phyloP scores from a whole-genome alignment of 306 rosid species.

The Abrus precatorius region DNA sequence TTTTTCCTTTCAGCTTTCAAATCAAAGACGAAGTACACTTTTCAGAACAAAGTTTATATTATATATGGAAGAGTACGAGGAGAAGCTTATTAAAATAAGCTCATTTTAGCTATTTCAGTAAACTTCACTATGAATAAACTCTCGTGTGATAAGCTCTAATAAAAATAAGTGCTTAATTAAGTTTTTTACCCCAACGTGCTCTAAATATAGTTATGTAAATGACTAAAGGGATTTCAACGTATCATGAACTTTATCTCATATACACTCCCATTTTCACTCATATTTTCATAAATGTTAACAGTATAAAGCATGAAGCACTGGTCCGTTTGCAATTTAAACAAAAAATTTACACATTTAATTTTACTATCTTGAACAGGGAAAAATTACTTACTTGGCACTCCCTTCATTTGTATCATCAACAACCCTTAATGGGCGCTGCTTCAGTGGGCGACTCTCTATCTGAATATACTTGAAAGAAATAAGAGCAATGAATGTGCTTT shows the following conservation, averaged over 20 bases:
- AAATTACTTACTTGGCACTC: slow-evolving; percentile 75
- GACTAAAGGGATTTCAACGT: slow-evolving; percentile 27
- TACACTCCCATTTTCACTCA: slow-evolving; percentile 33
- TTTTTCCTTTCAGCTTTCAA: slow-evolving; percentile 23
- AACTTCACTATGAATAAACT: background rate
- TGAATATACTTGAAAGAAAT: slow-evolving; percentile 54
- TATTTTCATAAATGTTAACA: slow-evolving; percentile 34
- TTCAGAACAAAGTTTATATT: slow-evolving; percentile 12
- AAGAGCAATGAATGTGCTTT: slow-evolving; percentile 1
- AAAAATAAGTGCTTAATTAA: background rate
- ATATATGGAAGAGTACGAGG: background rate
- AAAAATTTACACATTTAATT: slow-evolving; percentile 26
- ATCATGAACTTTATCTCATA: background rate
- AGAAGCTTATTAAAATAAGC: background rate
- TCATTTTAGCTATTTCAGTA: background rate
- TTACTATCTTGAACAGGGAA: slow-evolving; percentile 16
- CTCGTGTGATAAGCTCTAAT: background rate
- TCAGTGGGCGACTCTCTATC: slow-evolving; percentile 91
- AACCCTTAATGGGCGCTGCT: slow-evolving; percentile 72
- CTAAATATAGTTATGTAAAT: slow-evolving; percentile 24
- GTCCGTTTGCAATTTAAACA: slow-evolving; percentile 31
- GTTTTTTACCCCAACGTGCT: background rate
- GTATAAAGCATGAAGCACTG: slow-evolving; percentile 30
- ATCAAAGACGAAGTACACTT: slow-evolving; percentile 13
- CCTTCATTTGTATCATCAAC: slow-evolving; percentile 84